A percentile compares a stretch with the other conserved stretches of the same genome.
Evolutionary conservation across 257 asterid species (phyloP).

Genomic region (Eustoma russellianum): DNA sequence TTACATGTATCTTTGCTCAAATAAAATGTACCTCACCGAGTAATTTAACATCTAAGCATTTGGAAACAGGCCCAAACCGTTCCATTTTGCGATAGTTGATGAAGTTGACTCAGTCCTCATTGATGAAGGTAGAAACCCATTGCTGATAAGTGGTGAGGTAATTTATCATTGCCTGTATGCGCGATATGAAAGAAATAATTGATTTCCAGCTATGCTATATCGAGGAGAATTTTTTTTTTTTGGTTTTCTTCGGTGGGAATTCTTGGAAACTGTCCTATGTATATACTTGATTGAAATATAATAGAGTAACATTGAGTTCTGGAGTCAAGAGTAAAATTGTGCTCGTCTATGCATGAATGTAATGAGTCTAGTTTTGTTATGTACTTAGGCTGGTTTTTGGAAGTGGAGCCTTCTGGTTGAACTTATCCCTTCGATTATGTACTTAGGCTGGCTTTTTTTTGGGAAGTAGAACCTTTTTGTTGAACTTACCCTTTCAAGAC

Average conservation of each 20-base stretch:
- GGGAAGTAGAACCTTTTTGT: too few relatives aligned
- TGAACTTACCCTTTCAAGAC: too few relatives aligned
- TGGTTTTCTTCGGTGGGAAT: not conserved
- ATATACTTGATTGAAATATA: too few relatives aligned
- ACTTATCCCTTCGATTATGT: too few relatives aligned
- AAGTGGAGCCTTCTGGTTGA: too few relatives aligned
- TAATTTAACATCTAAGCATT: slow-evolving; percentile 10
- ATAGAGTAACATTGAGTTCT: too few relatives aligned
- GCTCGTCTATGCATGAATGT: too few relatives aligned
- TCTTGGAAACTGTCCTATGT: not conserved
- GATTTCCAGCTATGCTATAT: not conserved
- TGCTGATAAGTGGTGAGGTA: slow-evolving; percentile 95
- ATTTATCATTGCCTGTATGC: slow-evolving; percentile 5
- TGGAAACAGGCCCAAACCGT: slow-evolving; percentile 86
- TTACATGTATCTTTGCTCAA: slow-evolving; percentile 10
- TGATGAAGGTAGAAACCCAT: slow-evolving; percentile 96
- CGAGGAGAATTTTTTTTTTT: not conserved
- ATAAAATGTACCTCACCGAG: slow-evolving; percentile 8
- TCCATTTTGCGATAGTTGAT: slow-evolving; percentile 95
- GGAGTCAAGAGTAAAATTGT: too few relatives aligned
- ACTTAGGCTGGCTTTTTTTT: too few relatives aligned
- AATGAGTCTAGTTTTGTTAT: too few relatives aligned
- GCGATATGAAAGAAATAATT: too few relatives aligned
- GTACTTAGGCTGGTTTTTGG: too few relatives aligned
- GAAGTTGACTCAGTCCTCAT: slow-evolving; percentile 98